Conservation (phyloP, 1,139 yeast species). For the Zygoascus hellenicus region DNA sequence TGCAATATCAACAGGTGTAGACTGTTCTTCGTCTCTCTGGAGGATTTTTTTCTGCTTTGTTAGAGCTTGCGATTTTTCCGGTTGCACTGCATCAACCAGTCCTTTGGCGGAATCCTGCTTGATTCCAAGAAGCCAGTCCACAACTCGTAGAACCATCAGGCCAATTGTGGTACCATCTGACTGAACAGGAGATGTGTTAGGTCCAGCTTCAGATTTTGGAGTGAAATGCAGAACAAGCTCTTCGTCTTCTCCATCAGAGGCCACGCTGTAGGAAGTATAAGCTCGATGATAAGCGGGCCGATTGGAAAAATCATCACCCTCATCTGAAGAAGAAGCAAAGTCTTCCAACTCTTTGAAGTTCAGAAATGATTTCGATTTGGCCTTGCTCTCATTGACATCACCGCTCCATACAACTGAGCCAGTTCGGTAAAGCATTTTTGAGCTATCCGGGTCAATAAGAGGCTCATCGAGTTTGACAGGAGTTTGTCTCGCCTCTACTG, state of each 20-base stretch:
- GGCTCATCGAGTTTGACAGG: not conserved
- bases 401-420: conserved; percentile 27
- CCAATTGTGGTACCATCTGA: conserved; percentile 9
- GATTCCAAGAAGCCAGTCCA: conserved; percentile 29
- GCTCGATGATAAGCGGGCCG: conserved; percentile 9
- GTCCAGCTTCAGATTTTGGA: conserved; percentile 3
- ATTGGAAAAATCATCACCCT: conserved; percentile 1
- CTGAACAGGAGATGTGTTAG: conserved; percentile 12
- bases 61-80: conserved; percentile 13
- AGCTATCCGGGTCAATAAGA: not conserved
- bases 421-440: conserved; percentile 21
- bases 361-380: too few species aligned
- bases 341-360: conserved; percentile 5
- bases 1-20: conserved; percentile 20
- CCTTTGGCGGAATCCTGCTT: conserved; percentile 18
- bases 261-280: conserved; percentile 2
- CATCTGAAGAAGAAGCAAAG: conserved; percentile 13
- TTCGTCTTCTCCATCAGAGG: conserved; percentile 14
- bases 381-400: too few species aligned
- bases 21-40: conserved; percentile 20
- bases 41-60: conserved; percentile 18
- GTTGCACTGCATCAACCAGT: conserved; percentile 15
- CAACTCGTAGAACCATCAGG: conserved; percentile 19
- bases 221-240: conserved; percentile 10
- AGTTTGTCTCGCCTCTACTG: not conserved